Percentiles rank a stretch among this genome's conserved stretches.
Conservation (phyloP, 2,329 filamentous ascomycete species). For the Pyricularia sp. region DNA sequence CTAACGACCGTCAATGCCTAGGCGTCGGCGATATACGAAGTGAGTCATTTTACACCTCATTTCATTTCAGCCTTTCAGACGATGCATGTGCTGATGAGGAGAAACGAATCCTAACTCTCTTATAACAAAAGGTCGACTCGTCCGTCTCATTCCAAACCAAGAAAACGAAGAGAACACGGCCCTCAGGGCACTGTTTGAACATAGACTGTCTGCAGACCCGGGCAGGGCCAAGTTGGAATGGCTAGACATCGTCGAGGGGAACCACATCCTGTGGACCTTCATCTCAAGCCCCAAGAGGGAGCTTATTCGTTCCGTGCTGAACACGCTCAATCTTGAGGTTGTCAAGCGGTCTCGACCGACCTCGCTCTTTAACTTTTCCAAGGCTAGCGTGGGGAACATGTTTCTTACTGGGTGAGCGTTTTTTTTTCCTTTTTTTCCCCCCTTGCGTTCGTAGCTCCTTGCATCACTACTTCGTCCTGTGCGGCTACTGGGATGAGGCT, state of each 20-base stretch:
- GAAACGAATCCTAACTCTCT: not conserved
- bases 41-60: constrained; percentile 23
- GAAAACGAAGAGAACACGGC: constrained; percentile 54
- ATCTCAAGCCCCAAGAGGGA: constrained; percentile 62
- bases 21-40: constrained; percentile 60
- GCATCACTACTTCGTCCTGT: not conserved
- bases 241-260: constrained; percentile 78
- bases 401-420: constrained; percentile 54
- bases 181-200: constrained; percentile 76
- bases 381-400: constrained; percentile 64
- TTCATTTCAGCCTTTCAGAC: not conserved
- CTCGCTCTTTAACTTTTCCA: constrained; percentile 65
- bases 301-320: constrained; percentile 64
- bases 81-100: not conserved
- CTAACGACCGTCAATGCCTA: not conserved
- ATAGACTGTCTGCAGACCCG: constrained; percentile 57
- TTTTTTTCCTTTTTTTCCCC: not conserved
- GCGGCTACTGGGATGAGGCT: not conserved
- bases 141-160: constrained; percentile 71
- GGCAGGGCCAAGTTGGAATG: constrained; percentile 60
- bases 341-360: constrained; percentile 61
- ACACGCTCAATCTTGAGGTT: constrained; percentile 64
- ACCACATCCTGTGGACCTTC: constrained; percentile 60
- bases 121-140: constrained; percentile 54
- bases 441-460: not conserved